These are phyloP conservation scores for Fusarium sp. DNA, from an alignment of 2,329 filamentous ascomycete genomes.

Conservation along the genomic window DNA sequence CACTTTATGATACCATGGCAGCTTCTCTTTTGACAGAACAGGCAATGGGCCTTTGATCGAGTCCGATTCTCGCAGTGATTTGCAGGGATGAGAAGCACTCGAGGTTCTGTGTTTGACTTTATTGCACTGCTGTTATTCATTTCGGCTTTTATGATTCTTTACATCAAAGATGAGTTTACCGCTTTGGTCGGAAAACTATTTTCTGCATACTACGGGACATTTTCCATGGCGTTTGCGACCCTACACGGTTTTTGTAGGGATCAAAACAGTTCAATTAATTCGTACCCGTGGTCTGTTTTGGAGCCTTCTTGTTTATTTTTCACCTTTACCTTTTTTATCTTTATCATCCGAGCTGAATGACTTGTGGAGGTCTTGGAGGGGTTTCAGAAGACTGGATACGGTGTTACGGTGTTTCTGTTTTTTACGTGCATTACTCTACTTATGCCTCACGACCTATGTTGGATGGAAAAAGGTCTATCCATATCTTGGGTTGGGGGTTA, in stretches of 20 bases:
- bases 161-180: conserved; percentile 17
- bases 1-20: conserved; percentile 31
- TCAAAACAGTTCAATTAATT: background rate
- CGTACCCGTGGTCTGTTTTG: conserved; percentile 12
- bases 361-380: background rate
- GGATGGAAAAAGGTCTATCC: conserved; percentile 8
- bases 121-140: background rate
- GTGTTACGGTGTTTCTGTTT: conserved; percentile 25
- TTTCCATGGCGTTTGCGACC: background rate
- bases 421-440: conserved; percentile 2
- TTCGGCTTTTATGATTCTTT: conserved; percentile 6
- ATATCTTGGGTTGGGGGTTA: background rate
- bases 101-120: background rate
- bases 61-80: background rate
- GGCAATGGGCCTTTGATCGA: background rate
- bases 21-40: conserved; percentile 20
- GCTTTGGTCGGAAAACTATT: conserved; percentile 17
- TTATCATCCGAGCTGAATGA: conserved; percentile 1
- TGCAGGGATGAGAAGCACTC: background rate
- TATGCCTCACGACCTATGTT: conserved; percentile 1
- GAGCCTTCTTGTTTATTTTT: conserved; percentile 6
- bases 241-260: background rate
- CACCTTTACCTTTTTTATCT: background rate
- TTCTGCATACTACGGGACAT: conserved; percentile 26
- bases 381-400: conserved; percentile 25